Evolutionary conservation across 2,329 filamentous ascomycete genomes (phyloP).

Genomic region (Davidsoniella australis): DNA sequence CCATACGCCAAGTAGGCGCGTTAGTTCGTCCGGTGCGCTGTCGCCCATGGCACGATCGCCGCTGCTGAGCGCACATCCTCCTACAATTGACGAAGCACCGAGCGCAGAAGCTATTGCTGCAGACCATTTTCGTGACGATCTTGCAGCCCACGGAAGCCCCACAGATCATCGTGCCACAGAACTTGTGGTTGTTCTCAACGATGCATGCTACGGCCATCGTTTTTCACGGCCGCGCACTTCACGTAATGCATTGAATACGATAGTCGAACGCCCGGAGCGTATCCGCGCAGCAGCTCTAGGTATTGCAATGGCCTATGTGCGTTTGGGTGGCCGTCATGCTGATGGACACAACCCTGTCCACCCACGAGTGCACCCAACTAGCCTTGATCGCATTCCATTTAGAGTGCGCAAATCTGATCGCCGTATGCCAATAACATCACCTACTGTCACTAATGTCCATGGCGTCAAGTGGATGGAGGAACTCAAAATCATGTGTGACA

Average conservation of each 20-base stretch:
- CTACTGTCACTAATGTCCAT: slow-evolving; percentile 78
- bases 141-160: slow-evolving; percentile 41
- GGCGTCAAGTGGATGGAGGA: slow-evolving; percentile 89
- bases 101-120: slow-evolving; percentile 43
- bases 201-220: slow-evolving; percentile 87
- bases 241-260: slow-evolving; percentile 52
- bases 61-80: slow-evolving; percentile 14
- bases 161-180: slow-evolving; percentile 29
- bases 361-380: slow-evolving; percentile 37
- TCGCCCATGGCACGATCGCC: slow-evolving; percentile 28
- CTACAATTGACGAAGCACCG: slow-evolving; percentile 21
- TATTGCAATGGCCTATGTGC: slow-evolving; percentile 72
- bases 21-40: slow-evolving; percentile 22
- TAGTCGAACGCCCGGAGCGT: slow-evolving; percentile 86
- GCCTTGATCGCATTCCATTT: slow-evolving; percentile 53
- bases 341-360: slow-evolving; percentile 52
- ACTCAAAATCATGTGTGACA: slow-evolving; percentile 66
- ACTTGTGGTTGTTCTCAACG: slow-evolving; percentile 74
- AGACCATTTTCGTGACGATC: slow-evolving; percentile 52
- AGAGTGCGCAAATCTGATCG: slow-evolving; percentile 68
- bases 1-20: slow-evolving; percentile 5
- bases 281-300: slow-evolving; percentile 72
- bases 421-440: slow-evolving; percentile 51
- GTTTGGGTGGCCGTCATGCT: slow-evolving; percentile 65
- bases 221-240: slow-evolving; percentile 70